Evolutionary conservation across 164 flowering plant genomes (phyloP).

Genomic region (Chimonanthus salicifolius): DNA sequence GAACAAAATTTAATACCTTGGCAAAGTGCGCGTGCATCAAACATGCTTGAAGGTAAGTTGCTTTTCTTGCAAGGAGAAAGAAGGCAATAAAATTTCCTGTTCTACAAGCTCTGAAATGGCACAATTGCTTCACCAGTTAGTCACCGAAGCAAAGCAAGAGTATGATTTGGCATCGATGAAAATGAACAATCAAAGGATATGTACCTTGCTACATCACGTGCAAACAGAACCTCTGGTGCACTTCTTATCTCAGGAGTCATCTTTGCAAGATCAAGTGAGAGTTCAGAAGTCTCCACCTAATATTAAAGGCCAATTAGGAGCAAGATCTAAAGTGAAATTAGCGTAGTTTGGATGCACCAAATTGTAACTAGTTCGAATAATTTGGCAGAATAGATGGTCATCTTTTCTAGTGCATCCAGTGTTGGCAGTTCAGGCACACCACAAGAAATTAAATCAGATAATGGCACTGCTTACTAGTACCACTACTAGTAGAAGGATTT

Average conservation of each 20-base stretch:
- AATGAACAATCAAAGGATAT: slow-evolving; percentile 1
- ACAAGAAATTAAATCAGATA: too few species aligned
- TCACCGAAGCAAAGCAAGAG: not conserved
- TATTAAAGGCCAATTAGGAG: slow-evolving; percentile 4
- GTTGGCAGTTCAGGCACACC: not conserved
- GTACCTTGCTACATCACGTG: slow-evolving; percentile 97
- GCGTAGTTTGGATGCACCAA: not conserved
- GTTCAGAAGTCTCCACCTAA: slow-evolving; percentile 99
- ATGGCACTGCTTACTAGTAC: too few species aligned
- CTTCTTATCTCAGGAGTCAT: slow-evolving; percentile 88
- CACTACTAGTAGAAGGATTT: too few species aligned
- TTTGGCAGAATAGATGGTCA: not conserved
- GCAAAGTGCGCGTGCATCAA: slow-evolving; percentile 98
- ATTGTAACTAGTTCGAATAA: not conserved
- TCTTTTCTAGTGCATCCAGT: not conserved
- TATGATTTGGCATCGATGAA: not conserved
- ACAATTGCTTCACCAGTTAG: slow-evolving; percentile 13
- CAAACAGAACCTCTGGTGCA: slow-evolving; percentile 81
- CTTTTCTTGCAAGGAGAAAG: slow-evolving; percentile 82
- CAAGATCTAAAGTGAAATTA: not conserved
- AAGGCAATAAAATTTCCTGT: slow-evolving; percentile 83
- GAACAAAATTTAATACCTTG: slow-evolving; percentile 49
- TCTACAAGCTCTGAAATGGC: slow-evolving; percentile 82
- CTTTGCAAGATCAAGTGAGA: slow-evolving; percentile 96
- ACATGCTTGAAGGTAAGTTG: slow-evolving; percentile 95